phyloP scores from a whole-genome alignment of 1,284 basidiomycete species.

The Puccinia sorghi region DNA sequence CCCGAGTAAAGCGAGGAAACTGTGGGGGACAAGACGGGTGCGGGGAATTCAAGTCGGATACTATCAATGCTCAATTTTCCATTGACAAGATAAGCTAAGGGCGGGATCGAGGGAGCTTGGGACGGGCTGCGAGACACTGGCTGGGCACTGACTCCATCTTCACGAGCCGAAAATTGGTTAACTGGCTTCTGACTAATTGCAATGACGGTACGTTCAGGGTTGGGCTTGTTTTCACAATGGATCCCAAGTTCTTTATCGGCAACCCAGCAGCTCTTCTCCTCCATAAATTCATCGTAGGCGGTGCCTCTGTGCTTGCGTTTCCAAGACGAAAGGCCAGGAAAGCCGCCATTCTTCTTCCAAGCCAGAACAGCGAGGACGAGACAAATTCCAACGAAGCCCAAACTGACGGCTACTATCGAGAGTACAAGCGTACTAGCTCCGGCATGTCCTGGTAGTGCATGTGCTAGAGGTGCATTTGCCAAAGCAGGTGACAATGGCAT shows the following conservation, averaged over 20 bases:
- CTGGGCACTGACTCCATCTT: not conserved
- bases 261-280: conserved; percentile 46
- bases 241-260: conserved; percentile 27
- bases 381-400: conserved; percentile 40
- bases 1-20: not conserved
- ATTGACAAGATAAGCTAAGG: conserved; percentile 33
- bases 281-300: conserved; percentile 50
- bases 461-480: conserved; percentile 14
- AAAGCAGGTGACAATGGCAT: conserved; percentile 21
- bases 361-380: conserved; percentile 1
- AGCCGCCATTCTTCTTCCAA: conserved; percentile 37
- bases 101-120: conserved; percentile 45
- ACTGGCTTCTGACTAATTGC: not conserved
- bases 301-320: conserved; percentile 40
- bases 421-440: conserved; percentile 14
- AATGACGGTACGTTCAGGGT: conserved; percentile 1
- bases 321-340: conserved; percentile 14
- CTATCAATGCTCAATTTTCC: conserved; percentile 46
- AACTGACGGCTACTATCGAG: conserved; percentile 35
- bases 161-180: conserved; percentile 1
- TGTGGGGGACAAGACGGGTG: conserved; percentile 20
- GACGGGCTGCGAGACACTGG: conserved; percentile 33
- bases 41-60: conserved; percentile 35
- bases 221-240: conserved; percentile 16
- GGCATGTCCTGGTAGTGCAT: conserved; percentile 12